Conservation (phyloP, 108 stramenopile genomes). For the Skeletonema tropicum region DNA sequence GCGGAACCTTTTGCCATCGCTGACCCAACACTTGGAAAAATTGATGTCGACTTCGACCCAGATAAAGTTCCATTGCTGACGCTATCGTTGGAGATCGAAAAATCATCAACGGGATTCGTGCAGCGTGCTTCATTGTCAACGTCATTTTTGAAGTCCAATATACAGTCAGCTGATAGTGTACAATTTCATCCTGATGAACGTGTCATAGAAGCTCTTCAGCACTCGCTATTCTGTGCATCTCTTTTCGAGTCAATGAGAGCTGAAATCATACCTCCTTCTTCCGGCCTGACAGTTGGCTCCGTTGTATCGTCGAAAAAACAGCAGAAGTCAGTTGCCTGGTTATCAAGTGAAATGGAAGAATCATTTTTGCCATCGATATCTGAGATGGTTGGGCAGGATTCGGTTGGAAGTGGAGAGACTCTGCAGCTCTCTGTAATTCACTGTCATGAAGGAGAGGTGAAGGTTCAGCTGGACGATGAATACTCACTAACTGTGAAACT, state of each 20-base stretch:
- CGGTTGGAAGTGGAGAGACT: slow-evolving; percentile 34
- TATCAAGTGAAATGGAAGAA: slow-evolving; percentile 80
- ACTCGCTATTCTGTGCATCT: slow-evolving; percentile 88
- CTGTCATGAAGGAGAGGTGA: slow-evolving; percentile 89
- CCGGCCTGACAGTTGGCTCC: slow-evolving; percentile 1
- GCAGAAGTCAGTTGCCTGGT: slow-evolving; percentile 58
- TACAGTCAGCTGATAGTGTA: neutral
- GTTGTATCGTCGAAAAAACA: slow-evolving; percentile 11
- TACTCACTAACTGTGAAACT: slow-evolving; percentile 79
- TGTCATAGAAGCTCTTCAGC: slow-evolving; percentile 77
- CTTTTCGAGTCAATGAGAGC: slow-evolving; percentile 84
- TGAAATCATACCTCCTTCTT: slow-evolving; percentile 59
- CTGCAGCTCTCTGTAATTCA: slow-evolving; percentile 67
- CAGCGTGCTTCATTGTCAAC: slow-evolving; percentile 70
- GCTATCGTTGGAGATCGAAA: slow-evolving; percentile 78
- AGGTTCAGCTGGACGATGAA: slow-evolving; percentile 84
- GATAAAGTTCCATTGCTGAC: slow-evolving; percentile 80
- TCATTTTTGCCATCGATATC: slow-evolving; percentile 78
- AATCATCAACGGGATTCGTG: slow-evolving; percentile 76
- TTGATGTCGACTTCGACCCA: slow-evolving; percentile 82
- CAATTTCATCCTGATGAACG: slow-evolving; percentile 57
- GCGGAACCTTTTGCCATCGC: slow-evolving; percentile 83
- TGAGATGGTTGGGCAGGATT: slow-evolving; percentile 56
- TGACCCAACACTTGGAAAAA: slow-evolving; percentile 78
- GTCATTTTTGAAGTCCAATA: slow-evolving; percentile 24